Percentiles rank a stretch among this genome's conserved stretches.
These are phyloP conservation scores for Alloascoidea africana DNA, from an alignment of 805 yeast genomes.

Conservation along the genomic window DNA sequence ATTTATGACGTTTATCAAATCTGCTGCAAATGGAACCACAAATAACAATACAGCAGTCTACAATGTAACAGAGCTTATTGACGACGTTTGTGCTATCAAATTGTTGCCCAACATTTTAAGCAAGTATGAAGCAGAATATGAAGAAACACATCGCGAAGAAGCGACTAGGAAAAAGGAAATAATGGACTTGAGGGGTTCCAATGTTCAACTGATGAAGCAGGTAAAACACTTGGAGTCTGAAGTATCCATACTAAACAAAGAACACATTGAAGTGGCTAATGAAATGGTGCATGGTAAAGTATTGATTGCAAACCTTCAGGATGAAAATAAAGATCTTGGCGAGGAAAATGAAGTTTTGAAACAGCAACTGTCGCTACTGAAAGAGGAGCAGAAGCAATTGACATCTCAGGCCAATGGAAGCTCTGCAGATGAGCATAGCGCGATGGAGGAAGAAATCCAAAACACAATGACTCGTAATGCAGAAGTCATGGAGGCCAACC, in stretches of 20 bases:
- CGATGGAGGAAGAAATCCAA: conserved; percentile 11
- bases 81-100: conserved; percentile 60
- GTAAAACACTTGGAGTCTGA: conserved; percentile 59
- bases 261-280: conserved; percentile 78
- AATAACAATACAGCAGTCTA: conserved; percentile 20
- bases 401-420: too few relatives aligned
- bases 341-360: conserved; percentile 32
- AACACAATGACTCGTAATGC: conserved; percentile 36
- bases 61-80: conserved; percentile 58
- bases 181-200: conserved; percentile 40
- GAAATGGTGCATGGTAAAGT: conserved; percentile 73
- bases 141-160: conserved; percentile 56
- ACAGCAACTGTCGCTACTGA: conserved; percentile 8
- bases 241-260: conserved; percentile 55
- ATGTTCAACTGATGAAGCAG: conserved; percentile 59
- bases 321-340: conserved; percentile 53
- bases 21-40: not conserved
- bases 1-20: conserved; percentile 7
- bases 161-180: conserved; percentile 48
- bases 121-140: conserved; percentile 61
- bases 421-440: conserved; percentile 3
- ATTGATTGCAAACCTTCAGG: conserved; percentile 54
- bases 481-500: conserved; percentile 52
- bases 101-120: conserved; percentile 59
- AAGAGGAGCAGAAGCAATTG: conserved; percentile 16